phyloP scores from a whole-genome alignment of 768 basidiomycete species.

The Auriscalpium microsporum region DNA sequence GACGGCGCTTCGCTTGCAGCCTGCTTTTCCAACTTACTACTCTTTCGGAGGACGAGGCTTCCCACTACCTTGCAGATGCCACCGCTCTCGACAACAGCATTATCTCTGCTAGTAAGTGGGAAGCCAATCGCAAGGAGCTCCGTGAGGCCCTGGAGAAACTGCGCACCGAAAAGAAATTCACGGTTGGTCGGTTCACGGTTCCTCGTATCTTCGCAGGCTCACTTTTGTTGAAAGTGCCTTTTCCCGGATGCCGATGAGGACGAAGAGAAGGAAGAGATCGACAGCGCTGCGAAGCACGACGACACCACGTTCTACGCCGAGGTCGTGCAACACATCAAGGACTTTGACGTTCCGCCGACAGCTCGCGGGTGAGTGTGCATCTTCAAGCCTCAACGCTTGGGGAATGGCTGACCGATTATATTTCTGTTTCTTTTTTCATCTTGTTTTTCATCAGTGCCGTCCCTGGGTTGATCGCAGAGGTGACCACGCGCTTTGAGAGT shows the following conservation, averaged over 20 bases:
- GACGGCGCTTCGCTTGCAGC: neutral
- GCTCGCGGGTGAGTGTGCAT: neutral
- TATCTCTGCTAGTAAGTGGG: conserved; percentile 1
- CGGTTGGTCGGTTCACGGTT: neutral
- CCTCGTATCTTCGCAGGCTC: neutral
- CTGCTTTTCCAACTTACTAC: conserved; percentile 3
- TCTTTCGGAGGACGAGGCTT: conserved; percentile 6
- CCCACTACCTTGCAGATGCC: neutral
- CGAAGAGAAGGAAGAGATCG: neutral
- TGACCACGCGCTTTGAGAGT: neutral
- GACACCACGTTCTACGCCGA: neutral
- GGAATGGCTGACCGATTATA: no score
- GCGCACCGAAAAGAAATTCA: neutral
- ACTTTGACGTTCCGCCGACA: neutral
- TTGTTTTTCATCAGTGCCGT: neutral
- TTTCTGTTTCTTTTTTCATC: neutral
- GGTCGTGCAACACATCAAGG: neutral
- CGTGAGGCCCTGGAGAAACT: neutral
- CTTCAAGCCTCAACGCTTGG: neutral
- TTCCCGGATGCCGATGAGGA: neutral
- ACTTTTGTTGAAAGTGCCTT: neutral
- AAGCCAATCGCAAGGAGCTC: conserved; percentile 1
- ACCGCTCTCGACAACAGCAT: neutral
- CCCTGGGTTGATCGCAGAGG: neutral
- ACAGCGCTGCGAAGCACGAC: neutral